A percentile compares a stretch with the other conserved stretches of the same genome.
Evolutionary conservation across 2,329 filamentous ascomycete genomes (phyloP).

Genomic region (Penicillium sp.): DNA sequence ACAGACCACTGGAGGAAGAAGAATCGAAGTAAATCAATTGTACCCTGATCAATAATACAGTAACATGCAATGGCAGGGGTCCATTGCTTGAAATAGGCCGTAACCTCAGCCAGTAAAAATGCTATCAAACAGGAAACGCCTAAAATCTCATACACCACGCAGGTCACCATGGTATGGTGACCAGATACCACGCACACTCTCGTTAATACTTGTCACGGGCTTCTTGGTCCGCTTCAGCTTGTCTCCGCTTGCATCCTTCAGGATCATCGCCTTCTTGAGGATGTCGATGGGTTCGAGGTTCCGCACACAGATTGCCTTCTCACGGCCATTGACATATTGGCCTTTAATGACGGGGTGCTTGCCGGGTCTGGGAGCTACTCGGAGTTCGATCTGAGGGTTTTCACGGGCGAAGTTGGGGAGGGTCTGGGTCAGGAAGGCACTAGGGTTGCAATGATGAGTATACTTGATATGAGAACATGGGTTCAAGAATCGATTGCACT

Average conservation of each 20-base stretch:
- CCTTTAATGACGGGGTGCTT: conserved; percentile 88
- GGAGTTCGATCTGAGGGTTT: conserved; percentile 89
- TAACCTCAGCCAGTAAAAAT: conserved; percentile 7
- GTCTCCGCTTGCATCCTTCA: conserved; percentile 49
- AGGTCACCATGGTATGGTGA: conserved; percentile 61
- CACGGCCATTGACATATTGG: conserved; percentile 86
- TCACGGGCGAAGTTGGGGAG: conserved; percentile 75
- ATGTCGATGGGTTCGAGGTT: conserved; percentile 82
- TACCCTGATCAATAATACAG: conserved; percentile 29
- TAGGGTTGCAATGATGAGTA: conserved; percentile 37
- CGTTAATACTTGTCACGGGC: conserved; percentile 61
- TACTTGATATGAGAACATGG: neutral
- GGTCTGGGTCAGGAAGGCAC: conserved; percentile 75
- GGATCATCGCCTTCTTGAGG: conserved; percentile 66
- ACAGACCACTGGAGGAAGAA: neutral
- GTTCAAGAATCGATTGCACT: conserved; percentile 22
- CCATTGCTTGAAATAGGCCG: conserved; percentile 7
- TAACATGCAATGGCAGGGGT: conserved; percentile 19
- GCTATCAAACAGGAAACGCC: conserved; percentile 12
- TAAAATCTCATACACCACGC: conserved; percentile 46
- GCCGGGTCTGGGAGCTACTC: conserved; percentile 83
- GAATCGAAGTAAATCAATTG: neutral
- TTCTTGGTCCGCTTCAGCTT: conserved; percentile 56
- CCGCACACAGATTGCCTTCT: conserved; percentile 83
- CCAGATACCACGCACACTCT: conserved; percentile 66